Evolutionary conservation across 306 rosid species (phyloP).

Genomic region (Casuarina cunninghamiana): DNA sequence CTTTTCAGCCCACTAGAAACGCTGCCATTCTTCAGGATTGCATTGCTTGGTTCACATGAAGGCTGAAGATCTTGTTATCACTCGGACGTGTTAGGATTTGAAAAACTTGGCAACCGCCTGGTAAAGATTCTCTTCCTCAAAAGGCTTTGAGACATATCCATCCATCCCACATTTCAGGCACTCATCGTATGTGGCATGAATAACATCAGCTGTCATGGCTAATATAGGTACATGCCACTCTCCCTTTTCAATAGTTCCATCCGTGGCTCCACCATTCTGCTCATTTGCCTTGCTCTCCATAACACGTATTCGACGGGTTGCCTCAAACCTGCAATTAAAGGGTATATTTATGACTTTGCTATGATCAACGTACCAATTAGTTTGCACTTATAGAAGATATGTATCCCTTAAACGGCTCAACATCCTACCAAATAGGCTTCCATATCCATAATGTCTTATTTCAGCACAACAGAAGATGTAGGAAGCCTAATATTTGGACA

Average conservation of each 20-base stretch:
- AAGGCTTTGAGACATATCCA: conserved; percentile 94
- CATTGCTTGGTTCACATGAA: conserved; percentile 2
- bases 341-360: not conserved
- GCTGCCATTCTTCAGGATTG: conserved; percentile 3
- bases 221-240: conserved; percentile 79
- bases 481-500: not conserved
- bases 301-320: conserved; percentile 65
- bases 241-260: conserved; percentile 23
- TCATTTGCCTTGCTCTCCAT: conserved; percentile 71
- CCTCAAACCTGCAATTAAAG: conserved; percentile 69
- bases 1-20: not conserved
- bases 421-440: not conserved
- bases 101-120: conserved; percentile 84
- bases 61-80: conserved; percentile 23
- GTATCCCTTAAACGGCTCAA: not conserved
- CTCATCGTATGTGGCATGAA: conserved; percentile 83
- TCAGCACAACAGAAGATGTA: not conserved
- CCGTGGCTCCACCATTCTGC: conserved; percentile 37
- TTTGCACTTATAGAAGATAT: not conserved
- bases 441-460: too few relatives aligned
- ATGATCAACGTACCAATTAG: not conserved
- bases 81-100: conserved; percentile 42
- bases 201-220: conserved; percentile 98
- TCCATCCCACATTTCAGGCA: conserved; percentile 94
- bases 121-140: conserved; percentile 93